phyloP scores from a whole-genome alignment of 140 eudicot genomes.

The Cichorium intybus region DNA sequence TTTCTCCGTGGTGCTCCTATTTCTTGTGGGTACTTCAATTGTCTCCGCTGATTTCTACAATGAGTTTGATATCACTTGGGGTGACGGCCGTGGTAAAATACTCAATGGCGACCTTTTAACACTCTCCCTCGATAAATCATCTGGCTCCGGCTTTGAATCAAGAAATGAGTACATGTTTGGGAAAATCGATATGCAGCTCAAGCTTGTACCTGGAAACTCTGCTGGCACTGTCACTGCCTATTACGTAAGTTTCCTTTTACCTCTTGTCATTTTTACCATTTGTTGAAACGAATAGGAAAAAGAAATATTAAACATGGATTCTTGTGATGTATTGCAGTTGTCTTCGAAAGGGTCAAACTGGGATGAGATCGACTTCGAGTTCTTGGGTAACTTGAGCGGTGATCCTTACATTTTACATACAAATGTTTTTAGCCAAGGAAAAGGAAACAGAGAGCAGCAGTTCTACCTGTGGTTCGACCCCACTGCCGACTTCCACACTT shows the following conservation, averaged over 20 bases:
- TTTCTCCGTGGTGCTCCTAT: neutral
- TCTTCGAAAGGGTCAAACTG: conserved; percentile 60
- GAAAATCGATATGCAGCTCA: conserved; percentile 50
- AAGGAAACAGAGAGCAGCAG: conserved; percentile 67
- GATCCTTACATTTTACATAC: conserved; percentile 61
- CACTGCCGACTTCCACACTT: conserved; percentile 66
- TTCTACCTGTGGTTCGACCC: conserved; percentile 77
- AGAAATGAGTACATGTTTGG: conserved; percentile 51
- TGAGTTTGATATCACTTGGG: conserved; percentile 60
- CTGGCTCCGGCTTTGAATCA: conserved; percentile 61
- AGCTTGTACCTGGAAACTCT: conserved; percentile 59
- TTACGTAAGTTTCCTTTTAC: conserved; percentile 25
- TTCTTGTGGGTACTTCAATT: conserved; percentile 12
- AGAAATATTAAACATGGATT: neutral
- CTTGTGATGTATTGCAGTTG: conserved; percentile 33
- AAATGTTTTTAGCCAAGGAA: conserved; percentile 62
- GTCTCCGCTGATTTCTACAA: conserved; percentile 31
- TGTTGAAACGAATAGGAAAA: no score
- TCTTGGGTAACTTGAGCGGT: conserved; percentile 62
- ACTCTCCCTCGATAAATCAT: conserved; percentile 50
- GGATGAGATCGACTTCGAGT: conserved; percentile 71
- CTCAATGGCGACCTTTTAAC: conserved; percentile 41
- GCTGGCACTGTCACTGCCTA: conserved; percentile 64
- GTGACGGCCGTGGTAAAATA: conserved; percentile 51
- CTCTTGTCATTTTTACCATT: neutral